Conservation (phyloP, 345 rosid genomes). For the Pistacia vera region DNA sequence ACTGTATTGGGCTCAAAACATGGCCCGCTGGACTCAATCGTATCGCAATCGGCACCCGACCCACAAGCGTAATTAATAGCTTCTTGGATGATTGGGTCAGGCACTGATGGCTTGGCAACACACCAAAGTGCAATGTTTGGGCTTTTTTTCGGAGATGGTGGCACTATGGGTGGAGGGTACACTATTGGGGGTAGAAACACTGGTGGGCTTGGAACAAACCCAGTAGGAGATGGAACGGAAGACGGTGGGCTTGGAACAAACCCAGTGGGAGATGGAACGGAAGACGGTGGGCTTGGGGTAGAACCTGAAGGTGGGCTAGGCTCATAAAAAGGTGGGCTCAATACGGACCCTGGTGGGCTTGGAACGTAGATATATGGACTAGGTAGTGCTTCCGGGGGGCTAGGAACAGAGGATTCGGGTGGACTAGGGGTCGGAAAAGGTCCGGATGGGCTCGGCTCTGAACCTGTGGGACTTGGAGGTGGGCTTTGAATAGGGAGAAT, state of each 20-base stretch:
- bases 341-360: slow-evolving; percentile 29
- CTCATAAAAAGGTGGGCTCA: slow-evolving; percentile 46
- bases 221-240: slow-evolving; percentile 38
- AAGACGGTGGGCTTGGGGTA: slow-evolving; percentile 36
- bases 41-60: slow-evolving; percentile 83
- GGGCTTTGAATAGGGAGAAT: slow-evolving; percentile 33
- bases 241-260: slow-evolving; percentile 47
- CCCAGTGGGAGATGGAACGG: slow-evolving; percentile 41
- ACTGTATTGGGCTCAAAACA: slow-evolving; percentile 79
- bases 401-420: not conserved
- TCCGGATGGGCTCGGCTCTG: slow-evolving; percentile 30
- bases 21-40: slow-evolving; percentile 63
- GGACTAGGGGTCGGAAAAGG: slow-evolving; percentile 10
- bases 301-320: slow-evolving; percentile 49
- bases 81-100: slow-evolving; percentile 90
- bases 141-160: slow-evolving; percentile 49
- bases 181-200: slow-evolving; percentile 71
- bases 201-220: slow-evolving; percentile 45
- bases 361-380: slow-evolving; percentile 31
- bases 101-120: slow-evolving; percentile 91
- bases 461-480: not conserved
- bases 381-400: slow-evolving; percentile 31
- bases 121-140: slow-evolving; percentile 75
- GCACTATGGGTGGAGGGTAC: slow-evolving; percentile 77
- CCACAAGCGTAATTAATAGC: slow-evolving; percentile 96